Conservation (phyloP, 177 flowering plant species). For the Vitis hybrid region DNA sequence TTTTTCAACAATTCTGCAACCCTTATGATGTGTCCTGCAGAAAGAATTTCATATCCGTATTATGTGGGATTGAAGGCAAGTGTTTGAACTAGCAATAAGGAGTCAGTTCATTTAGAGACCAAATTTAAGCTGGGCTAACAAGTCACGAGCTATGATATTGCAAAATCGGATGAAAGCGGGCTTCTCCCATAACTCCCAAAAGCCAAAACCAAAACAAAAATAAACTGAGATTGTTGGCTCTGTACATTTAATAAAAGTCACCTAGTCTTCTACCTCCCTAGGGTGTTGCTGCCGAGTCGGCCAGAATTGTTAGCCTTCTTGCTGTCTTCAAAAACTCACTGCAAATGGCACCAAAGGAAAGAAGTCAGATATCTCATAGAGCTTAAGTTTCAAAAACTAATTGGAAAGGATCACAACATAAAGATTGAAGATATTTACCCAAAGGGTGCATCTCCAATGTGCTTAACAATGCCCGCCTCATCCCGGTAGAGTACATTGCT, state of each 20-base stretch:
- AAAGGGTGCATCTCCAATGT: constrained; percentile 42
- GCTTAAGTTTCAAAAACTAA: neutral
- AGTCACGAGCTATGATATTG: too few species aligned
- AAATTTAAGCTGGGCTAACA: too few species aligned
- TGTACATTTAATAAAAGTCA: neutral
- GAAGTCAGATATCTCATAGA: neutral
- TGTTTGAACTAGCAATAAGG: too few species aligned
- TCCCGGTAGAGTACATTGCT: constrained; percentile 34
- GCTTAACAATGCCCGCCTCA: constrained; percentile 27
- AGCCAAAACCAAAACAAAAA: too few species aligned
- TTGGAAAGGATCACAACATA: neutral
- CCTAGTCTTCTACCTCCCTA: constrained; percentile 18
- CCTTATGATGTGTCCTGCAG: too few species aligned
- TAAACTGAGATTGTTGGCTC: too few species aligned
- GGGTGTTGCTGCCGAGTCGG: constrained; percentile 37
- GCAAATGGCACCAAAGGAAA: constrained; percentile 3
- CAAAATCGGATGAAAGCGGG: too few species aligned
- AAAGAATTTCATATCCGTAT: too few species aligned
- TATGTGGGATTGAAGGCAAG: too few species aligned
- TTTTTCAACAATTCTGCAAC: too few species aligned
- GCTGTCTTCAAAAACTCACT: constrained; percentile 47
- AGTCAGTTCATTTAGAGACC: too few species aligned
- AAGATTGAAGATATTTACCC: constrained; percentile 22
- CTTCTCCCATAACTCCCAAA: too few species aligned
- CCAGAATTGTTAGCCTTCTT: constrained; percentile 38